These are phyloP conservation scores for Sarocladiaceae sp. DNA, from an alignment of 2,329 filamentous ascomycete species.

Conservation along the genomic window DNA sequence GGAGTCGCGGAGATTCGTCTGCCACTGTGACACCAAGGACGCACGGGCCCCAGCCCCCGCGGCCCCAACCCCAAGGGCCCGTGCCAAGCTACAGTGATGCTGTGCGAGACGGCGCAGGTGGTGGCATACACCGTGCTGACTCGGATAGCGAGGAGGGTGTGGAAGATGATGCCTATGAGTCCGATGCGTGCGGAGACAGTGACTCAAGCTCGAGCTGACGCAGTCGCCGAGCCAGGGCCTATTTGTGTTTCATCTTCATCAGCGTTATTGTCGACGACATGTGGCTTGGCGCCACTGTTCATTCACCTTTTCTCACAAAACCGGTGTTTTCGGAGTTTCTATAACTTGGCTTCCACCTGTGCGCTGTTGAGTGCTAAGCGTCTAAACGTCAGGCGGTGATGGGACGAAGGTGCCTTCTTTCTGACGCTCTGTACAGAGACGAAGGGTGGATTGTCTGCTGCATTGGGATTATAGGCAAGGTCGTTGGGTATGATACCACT, in stretches of 20 bases:
- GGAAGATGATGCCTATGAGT: slow-evolving; percentile 2
- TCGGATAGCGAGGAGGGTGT: slow-evolving; percentile 9
- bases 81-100: slow-evolving; percentile 82
- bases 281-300: too few relatives aligned
- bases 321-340: slow-evolving; percentile 1
- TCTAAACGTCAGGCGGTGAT: too few relatives aligned
- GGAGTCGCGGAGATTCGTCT: slow-evolving; percentile 44
- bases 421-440: too few relatives aligned
- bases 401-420: too few relatives aligned
- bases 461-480: too few relatives aligned
- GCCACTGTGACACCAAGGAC: slow-evolving; percentile 26
- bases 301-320: slow-evolving; percentile 4
- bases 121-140: slow-evolving; percentile 10
- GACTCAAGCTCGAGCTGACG: too few relatives aligned
- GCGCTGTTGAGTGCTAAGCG: too few relatives aligned
- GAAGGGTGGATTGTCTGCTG: too few relatives aligned
- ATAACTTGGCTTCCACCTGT: not conserved
- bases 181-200: too few relatives aligned
- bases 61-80: slow-evolving; percentile 42
- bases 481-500: slow-evolving; percentile 9
- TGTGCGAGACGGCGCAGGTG: slow-evolving; percentile 42
- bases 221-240: too few relatives aligned
- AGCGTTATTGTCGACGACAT: too few relatives aligned
- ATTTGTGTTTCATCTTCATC: too few relatives aligned
- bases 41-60: slow-evolving; percentile 12